Evolutionary conservation across 2,329 filamentous ascomycete species (phyloP).

Genomic region (Apiospora phragmitis): DNA sequence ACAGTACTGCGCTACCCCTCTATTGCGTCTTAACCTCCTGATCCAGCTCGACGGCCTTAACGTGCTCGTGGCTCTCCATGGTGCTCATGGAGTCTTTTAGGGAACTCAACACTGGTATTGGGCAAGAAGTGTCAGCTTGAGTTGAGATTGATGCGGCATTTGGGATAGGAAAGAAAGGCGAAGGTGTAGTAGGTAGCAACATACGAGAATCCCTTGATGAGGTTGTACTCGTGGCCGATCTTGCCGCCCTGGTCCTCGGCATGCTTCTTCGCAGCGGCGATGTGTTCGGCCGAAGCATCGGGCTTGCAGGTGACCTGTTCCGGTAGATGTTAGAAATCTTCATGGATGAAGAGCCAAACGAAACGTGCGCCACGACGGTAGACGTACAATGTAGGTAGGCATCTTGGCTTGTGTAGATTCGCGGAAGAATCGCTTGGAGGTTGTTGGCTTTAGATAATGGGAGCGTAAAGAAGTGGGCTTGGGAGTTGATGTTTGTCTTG

Average conservation of each 20-base stretch:
- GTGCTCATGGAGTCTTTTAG: constrained; percentile 65
- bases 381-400: constrained; percentile 57
- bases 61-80: constrained; percentile 67
- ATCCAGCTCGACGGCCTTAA: constrained; percentile 77
- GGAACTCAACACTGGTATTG: constrained; percentile 68
- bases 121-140: neutral
- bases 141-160: neutral
- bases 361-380: neutral
- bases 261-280: constrained; percentile 74
- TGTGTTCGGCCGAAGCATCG: constrained; percentile 63
- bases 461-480: neutral
- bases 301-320: constrained; percentile 77
- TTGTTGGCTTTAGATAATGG: neutral
- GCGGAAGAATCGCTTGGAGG: neutral
- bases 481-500: neutral
- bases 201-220: constrained; percentile 94
- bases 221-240: constrained; percentile 78
- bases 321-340: neutral
- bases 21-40: constrained; percentile 71
- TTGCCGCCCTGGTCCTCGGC: constrained; percentile 75
- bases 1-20: constrained; percentile 18
- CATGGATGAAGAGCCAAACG: neutral
- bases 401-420: constrained; percentile 37
- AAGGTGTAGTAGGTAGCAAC: constrained; percentile 34
- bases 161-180: constrained; percentile 8